Evolutionary conservation across 1,284 basidiomycete species (phyloP).

Genomic region (Salmacisia buchloeana): DNA sequence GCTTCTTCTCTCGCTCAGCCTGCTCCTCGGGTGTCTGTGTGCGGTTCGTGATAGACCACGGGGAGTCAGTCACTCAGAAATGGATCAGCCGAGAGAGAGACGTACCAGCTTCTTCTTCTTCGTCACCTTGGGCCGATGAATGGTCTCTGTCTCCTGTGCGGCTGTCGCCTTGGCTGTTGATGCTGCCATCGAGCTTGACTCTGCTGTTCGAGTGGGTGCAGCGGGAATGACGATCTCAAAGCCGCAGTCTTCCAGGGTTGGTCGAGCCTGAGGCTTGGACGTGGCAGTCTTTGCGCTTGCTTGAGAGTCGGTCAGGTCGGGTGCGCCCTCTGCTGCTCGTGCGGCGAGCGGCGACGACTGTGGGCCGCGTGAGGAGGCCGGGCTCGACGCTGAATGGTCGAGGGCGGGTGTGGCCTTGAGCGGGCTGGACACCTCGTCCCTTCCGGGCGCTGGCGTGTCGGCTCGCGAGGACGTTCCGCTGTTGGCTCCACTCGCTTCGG

Average conservation of each 20-base stretch:
- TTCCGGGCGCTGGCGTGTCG: no score
- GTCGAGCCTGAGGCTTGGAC: neutral
- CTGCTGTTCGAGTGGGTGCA: neutral
- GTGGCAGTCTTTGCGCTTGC: neutral
- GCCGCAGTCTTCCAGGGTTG: slow-evolving; percentile 3
- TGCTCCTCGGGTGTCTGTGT: no score
- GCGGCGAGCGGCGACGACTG: slow-evolving; percentile 1
- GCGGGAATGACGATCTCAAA: slow-evolving; percentile 1
- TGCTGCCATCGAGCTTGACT: neutral
- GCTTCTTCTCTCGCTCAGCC: slow-evolving; percentile 23
- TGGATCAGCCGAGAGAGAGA: no score
- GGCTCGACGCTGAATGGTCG: neutral
- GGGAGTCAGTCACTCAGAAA: no score
- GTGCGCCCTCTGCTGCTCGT: neutral
- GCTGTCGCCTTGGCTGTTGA: neutral
- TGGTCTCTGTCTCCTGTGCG: no score
- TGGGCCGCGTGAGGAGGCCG: slow-evolving; percentile 5
- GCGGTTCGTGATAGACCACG: slow-evolving; percentile 10
- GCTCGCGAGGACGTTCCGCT: no score
- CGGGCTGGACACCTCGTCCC: neutral
- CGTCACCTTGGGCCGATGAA: slow-evolving; percentile 12
- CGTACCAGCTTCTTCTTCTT: slow-evolving; percentile 31
- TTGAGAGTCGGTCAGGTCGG: no score
- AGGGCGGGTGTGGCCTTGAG: neutral
- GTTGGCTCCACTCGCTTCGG: no score